Conservation (phyloP, 1,284 basidiomycete genomes). For the Pseudozyma thailandica region DNA sequence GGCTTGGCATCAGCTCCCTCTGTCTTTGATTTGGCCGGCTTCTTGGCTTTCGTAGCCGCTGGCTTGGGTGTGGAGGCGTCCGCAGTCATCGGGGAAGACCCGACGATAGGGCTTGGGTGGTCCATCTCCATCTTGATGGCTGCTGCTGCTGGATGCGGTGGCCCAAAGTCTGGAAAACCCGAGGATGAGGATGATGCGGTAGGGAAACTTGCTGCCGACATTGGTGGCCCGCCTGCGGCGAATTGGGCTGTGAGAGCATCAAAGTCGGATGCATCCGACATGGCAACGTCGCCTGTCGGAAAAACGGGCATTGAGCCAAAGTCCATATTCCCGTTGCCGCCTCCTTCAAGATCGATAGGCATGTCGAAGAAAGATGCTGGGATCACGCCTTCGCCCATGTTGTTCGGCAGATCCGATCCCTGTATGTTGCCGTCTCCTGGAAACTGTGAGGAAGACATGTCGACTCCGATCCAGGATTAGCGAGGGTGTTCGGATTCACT, state of each 20-base stretch:
- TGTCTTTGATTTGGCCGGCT: slow-evolving; percentile 29
- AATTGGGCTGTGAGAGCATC: slow-evolving; percentile 31
- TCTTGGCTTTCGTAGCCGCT: slow-evolving; percentile 24
- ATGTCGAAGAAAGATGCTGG: slow-evolving; percentile 46
- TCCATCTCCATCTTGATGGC: slow-evolving; percentile 28
- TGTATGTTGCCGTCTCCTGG: slow-evolving; percentile 10
- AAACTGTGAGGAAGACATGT: slow-evolving; percentile 24
- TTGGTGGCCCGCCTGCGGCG: slow-evolving; percentile 19
- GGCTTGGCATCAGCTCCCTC: slow-evolving; percentile 33
- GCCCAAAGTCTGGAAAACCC: background rate
- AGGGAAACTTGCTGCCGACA: slow-evolving; percentile 2
- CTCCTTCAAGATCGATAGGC: slow-evolving; percentile 40
- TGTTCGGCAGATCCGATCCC: slow-evolving; percentile 6
- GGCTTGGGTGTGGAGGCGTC: slow-evolving; percentile 20
- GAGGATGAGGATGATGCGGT: background rate
- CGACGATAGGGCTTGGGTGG: slow-evolving; percentile 9
- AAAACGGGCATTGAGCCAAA: slow-evolving; percentile 26
- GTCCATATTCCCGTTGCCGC: slow-evolving; percentile 9
- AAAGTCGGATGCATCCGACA: slow-evolving; percentile 23
- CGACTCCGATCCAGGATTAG: background rate
- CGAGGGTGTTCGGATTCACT: too few species aligned
- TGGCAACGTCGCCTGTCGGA: slow-evolving; percentile 6
- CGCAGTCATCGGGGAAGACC: slow-evolving; percentile 11
- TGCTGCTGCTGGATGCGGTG: background rate
- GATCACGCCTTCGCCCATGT: slow-evolving; percentile 26